A percentile compares a stretch with the other conserved stretches of the same genome.
phyloP scores from a whole-genome alignment of 768 basidiomycete species.

The Termitomyces sp. region DNA sequence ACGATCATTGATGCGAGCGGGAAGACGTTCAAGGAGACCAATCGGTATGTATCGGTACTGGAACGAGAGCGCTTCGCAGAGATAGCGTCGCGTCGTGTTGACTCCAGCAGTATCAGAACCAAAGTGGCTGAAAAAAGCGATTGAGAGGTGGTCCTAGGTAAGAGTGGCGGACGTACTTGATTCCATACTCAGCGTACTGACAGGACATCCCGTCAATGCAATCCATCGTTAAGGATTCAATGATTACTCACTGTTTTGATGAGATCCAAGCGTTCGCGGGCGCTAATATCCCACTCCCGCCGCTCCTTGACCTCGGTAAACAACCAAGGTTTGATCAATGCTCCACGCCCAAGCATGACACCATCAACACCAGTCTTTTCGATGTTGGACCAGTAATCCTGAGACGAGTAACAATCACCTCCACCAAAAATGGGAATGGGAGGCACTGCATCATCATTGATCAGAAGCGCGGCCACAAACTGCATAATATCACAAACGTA shows the following conservation, averaged over 20 bases:
- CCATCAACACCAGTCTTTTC: slow-evolving; percentile 87
- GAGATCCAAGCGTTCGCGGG: slow-evolving; percentile 76
- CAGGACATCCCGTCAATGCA: not conserved
- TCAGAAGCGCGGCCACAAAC: not conserved
- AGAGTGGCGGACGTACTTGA: slow-evolving; percentile 46
- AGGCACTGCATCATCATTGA: slow-evolving; percentile 45
- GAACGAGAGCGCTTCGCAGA: slow-evolving; percentile 95
- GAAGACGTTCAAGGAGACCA: slow-evolving; percentile 81
- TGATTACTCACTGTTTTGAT: slow-evolving; percentile 58
- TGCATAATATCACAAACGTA: slow-evolving; percentile 29
- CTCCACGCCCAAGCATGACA: slow-evolving; percentile 93
- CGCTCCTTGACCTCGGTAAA: slow-evolving; percentile 94
- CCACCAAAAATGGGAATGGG: slow-evolving; percentile 96
- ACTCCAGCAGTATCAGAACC: slow-evolving; percentile 87
- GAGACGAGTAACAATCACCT: slow-evolving; percentile 89
- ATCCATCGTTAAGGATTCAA: not conserved
- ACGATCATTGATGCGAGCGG: slow-evolving; percentile 84
- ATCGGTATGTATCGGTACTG: slow-evolving; percentile 95
- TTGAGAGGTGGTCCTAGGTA: not conserved
- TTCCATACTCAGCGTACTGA: slow-evolving; percentile 83
- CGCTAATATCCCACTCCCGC: slow-evolving; percentile 91
- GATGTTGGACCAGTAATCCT: slow-evolving; percentile 76
- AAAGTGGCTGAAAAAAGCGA: slow-evolving; percentile 52
- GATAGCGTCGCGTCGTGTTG: slow-evolving; percentile 87
- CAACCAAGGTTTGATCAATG: slow-evolving; percentile 94